Percentiles rank a stretch among this genome's conserved stretches.
These are phyloP conservation scores for Silene latifolia DNA, from an alignment of 148 eudicot genomes.

Conservation along the genomic window DNA sequence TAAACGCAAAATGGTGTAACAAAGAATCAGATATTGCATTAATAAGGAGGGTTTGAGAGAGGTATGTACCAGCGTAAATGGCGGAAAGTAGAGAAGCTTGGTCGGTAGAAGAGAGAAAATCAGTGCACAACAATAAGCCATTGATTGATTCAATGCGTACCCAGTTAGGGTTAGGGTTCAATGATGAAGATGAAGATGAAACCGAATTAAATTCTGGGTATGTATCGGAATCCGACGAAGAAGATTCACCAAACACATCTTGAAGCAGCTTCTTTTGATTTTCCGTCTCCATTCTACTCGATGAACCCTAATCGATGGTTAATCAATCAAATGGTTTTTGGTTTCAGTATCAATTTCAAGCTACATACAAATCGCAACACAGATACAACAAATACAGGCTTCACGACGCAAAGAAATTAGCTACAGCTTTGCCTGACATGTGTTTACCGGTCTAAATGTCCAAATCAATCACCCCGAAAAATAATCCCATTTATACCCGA, in stretches of 20 bases:
- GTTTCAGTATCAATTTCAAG: too few relatives aligned
- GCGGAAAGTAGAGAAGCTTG: slow-evolving; percentile 58
- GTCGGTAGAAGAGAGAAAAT: slow-evolving; percentile 51
- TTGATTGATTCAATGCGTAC: slow-evolving; percentile 37
- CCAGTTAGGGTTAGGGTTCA: slow-evolving; percentile 41
- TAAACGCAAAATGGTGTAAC: neutral
- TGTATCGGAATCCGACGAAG: slow-evolving; percentile 34
- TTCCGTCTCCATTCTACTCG: slow-evolving; percentile 17
- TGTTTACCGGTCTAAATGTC: too few relatives aligned
- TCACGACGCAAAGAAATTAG: too few relatives aligned
- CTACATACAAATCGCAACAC: too few relatives aligned
- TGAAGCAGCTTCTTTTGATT: slow-evolving; percentile 32
- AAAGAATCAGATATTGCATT: neutral
- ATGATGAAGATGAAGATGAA: neutral
- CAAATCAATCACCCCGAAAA: too few relatives aligned
- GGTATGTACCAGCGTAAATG: slow-evolving; percentile 41
- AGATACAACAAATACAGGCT: too few relatives aligned
- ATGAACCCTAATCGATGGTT: neutral
- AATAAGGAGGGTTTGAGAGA: neutral
- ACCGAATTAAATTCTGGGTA: slow-evolving; percentile 10
- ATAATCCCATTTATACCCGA: too few relatives aligned
- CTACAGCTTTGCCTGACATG: too few relatives aligned
- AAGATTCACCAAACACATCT: slow-evolving; percentile 74
- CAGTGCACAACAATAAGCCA: slow-evolving; percentile 67
- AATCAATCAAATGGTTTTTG: too few relatives aligned